phyloP scores from a whole-genome alignment of 352 stramenopile genomes.

The Phytopythium cucurbitacearum region DNA sequence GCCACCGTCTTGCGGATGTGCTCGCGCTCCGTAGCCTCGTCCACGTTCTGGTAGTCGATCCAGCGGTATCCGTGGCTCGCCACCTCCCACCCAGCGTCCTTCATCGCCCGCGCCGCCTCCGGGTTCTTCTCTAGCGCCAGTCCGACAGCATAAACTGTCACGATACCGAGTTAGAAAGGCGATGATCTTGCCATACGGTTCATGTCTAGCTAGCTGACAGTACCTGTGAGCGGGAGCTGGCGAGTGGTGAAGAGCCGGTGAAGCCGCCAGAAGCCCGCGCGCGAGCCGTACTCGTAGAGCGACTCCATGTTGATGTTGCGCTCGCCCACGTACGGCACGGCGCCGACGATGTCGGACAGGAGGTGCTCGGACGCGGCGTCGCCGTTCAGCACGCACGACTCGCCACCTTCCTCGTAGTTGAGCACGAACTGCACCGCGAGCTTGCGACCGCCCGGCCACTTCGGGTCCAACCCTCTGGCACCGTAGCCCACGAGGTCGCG shows the following conservation, averaged over 20 bases:
- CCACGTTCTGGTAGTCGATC: conserved; percentile 95
- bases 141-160: conserved; percentile 89
- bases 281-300: conserved; percentile 95
- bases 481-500: conserved; percentile 90
- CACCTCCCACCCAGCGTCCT: conserved; percentile 91
- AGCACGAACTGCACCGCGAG: conserved; percentile 94
- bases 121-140: conserved; percentile 95
- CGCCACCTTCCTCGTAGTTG: conserved; percentile 96
- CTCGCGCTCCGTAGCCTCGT: conserved; percentile 88
- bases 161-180: neutral
- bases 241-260: conserved; percentile 89
- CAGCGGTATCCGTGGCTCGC: conserved; percentile 93
- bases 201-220: neutral
- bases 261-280: conserved; percentile 93
- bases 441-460: conserved; percentile 83
- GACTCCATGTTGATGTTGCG: conserved; percentile 94
- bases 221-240: conserved; percentile 81
- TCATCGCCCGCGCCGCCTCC: conserved; percentile 86
- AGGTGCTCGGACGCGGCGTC: conserved; percentile 89
- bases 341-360: conserved; percentile 91
- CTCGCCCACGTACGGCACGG: conserved; percentile 57
- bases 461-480: conserved; percentile 51
- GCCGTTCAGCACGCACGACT: conserved; percentile 92
- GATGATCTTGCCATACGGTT: neutral
- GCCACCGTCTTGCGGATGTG: conserved; percentile 92